Evolutionary conservation across 2,329 filamentous ascomycete species (phyloP), one percentile per base, ranked within the genome.

Genomic region (Gnomoniopsis sp.): DNA sequence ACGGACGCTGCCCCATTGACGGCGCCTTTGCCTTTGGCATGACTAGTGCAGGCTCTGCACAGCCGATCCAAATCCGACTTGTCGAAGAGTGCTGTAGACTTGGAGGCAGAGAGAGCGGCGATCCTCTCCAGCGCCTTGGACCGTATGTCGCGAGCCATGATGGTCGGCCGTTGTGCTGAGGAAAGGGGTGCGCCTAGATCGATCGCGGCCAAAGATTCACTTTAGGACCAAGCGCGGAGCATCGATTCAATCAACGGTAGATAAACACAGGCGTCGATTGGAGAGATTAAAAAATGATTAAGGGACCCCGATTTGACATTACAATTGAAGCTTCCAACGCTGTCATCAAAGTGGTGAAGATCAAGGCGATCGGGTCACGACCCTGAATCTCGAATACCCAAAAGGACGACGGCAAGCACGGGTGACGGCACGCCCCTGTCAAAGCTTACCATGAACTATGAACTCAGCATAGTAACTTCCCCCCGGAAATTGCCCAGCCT

Each of bases 121-220:
- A 88, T 87, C 74, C 85, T 87, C 72, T 87, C 77, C 58, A 88
- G 76, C 64, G 86, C 86, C 69, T 79, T 79, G 63, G 81, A 82
- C 69, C 86, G 84, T 62, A 88, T 80, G 66, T 84, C 77, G 69
- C 79, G 78, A 63, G 78, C 74, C 74, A 83, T 83, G 60, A 55
- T 49, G n/a, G 43, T 55, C 22, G 34, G 6, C 21, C 46, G 34
- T 49, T 49, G 53, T 38, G n/a, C 22, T 15, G 43, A 14, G 22
- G 43, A 22, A 23, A 26, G 30, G 49, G 55, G 14, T 44, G 26
- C 15, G 22, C 41, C 10, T 21, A 44, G 26, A 8, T 15, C 12
- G 30, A 17, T 21, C 12, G 6, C n/a, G 22, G 3, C 41, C 65
- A 53, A 53, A 64, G 66, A 65, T 67, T 66, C 36, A 41, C 3